A percentile compares a stretch with the other conserved stretches of the same genome.
Evolutionary conservation across 2,329 filamentous ascomycete genomes (phyloP).

Genomic region (Aspergillus ustus): DNA sequence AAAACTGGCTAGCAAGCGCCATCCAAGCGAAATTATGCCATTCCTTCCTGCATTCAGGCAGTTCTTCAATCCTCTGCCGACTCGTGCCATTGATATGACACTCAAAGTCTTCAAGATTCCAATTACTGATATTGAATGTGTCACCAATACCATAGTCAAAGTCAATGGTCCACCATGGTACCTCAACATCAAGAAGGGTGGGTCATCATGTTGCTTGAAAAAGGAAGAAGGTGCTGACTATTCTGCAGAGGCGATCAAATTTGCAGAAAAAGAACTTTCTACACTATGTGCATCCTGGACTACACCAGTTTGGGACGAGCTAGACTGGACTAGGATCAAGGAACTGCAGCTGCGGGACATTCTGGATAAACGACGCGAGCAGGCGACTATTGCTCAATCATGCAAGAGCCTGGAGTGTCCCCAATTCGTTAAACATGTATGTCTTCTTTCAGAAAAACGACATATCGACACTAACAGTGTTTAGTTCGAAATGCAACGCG

Average conservation of each 20-base stretch:
- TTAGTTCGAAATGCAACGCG: slow-evolving; percentile 92
- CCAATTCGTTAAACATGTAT: slow-evolving; percentile 83
- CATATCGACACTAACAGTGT: slow-evolving; percentile 26
- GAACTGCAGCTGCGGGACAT: slow-evolving; percentile 81
- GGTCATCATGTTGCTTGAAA: background rate
- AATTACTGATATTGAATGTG: slow-evolving; percentile 78
- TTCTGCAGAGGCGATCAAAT: slow-evolving; percentile 55
- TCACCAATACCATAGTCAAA: slow-evolving; percentile 71
- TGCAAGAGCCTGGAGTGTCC: slow-evolving; percentile 72
- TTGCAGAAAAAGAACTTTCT: slow-evolving; percentile 71
- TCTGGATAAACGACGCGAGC: slow-evolving; percentile 70
- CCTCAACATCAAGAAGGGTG: slow-evolving; percentile 57
- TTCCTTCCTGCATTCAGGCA: slow-evolving; percentile 74
- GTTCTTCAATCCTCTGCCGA: slow-evolving; percentile 70
- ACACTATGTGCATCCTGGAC: slow-evolving; percentile 75
- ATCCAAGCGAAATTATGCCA: slow-evolving; percentile 83
- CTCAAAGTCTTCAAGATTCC: slow-evolving; percentile 72
- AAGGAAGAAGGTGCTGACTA: slow-evolving; percentile 19
- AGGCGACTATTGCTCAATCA: slow-evolving; percentile 65
- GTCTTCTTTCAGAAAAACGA: slow-evolving; percentile 40
- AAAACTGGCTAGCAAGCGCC: slow-evolving; percentile 68
- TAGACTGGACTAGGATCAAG: slow-evolving; percentile 80
- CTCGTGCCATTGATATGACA: slow-evolving; percentile 68
- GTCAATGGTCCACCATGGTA: slow-evolving; percentile 53
- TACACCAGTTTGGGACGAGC: slow-evolving; percentile 77